Base-by-base conservation (phyloP, 2,329 filamentous ascomycete genomes). In the Trichophyton mentagrophytes region DNA sequence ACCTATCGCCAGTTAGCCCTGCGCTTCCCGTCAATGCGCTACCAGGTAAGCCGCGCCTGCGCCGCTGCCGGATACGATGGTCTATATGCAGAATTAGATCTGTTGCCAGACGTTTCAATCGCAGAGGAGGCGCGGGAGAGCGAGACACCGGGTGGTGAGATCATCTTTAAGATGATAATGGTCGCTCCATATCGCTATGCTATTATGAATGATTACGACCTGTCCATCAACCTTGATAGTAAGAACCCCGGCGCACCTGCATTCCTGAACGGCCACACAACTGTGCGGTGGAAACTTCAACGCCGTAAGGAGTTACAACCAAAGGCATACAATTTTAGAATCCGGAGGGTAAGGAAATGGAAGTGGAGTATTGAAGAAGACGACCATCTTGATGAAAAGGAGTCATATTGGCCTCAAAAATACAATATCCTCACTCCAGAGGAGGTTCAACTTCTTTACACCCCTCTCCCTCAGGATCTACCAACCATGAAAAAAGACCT, bases 111-210 rank as follows among this genome's bases (percentile, higher is more conserved):
- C 36, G 67, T 71, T 4, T 67, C 69, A 38, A 70, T 77, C 30
- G 74, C 74, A 0, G 76, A 76, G 59, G 75, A 77, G 62, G 74
- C 74, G 6, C 66, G 71, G 4, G 72, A 76, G 15, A 58, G 58
- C 27, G 42, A 46, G 15, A 38, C 42, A 20, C 68, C 60, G 15
- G 61, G 65, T 3, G 64, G 64, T 2, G 27, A 57, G 5, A 60
- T 53, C 8, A 76, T 76, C 8, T 73, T 67, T 60, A 56, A 72
- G 15, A 1, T 55, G 0, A 71, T 77, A 25, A 72, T 76, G 64
- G 55, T 60, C 0, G 11, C 60, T 0, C 61, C 64, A 0, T 25
- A 64, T 5, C 64, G 67, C n/a, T 76, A 70, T 60, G 58, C 46
- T 0, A 63, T 74, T 27, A 73, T 77, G 71, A 65, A 77, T 61